Conservation (phyloP, 331 rosid genomes). For the Acacia pycnantha region DNA sequence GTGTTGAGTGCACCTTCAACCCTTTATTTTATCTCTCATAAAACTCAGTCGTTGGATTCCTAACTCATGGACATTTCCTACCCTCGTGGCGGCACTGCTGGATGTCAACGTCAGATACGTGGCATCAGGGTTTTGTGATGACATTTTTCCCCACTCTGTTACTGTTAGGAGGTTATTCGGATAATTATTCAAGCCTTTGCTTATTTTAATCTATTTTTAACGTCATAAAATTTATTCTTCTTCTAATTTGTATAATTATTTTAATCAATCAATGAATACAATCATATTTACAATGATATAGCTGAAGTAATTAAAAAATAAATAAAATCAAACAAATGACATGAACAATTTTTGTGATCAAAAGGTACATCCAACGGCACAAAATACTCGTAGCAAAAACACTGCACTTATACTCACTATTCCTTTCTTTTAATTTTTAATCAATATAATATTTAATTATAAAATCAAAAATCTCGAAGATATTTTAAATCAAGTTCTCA, state of each 20-base stretch:
- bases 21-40: no score
- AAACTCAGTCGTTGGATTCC: neutral
- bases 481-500: neutral
- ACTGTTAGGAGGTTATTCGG: neutral
- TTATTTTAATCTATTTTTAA: neutral
- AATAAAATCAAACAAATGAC: neutral
- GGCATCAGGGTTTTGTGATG: neutral
- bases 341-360: neutral
- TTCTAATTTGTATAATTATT: neutral
- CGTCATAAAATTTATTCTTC: neutral
- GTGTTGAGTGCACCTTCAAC: no score
- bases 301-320: neutral
- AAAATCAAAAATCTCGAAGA: neutral
- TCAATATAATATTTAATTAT: no score
- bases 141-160: neutral
- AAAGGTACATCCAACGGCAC: neutral
- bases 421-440: no score
- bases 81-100: neutral
- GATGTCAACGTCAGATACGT: neutral
- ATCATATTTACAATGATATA: neutral
- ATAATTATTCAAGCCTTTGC: neutral
- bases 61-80: neutral
- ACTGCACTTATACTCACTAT: neutral
- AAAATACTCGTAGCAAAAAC: neutral
- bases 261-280: neutral